Evolutionary conservation across 2,329 filamentous ascomycete genomes (phyloP).

Genomic region (Trichoderma sp.): DNA sequence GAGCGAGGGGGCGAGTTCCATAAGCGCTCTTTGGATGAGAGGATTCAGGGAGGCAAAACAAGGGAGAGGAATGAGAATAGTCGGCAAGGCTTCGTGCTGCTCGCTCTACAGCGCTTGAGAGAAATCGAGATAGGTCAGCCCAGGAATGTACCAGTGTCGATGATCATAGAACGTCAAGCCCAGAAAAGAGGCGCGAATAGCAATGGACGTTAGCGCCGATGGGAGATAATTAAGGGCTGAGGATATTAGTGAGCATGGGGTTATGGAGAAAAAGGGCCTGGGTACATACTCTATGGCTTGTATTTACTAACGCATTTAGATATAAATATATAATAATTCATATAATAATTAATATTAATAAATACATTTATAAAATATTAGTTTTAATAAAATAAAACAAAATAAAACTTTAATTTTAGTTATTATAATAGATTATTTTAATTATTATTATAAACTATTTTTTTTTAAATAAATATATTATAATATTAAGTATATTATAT

Average conservation of each 20-base stretch:
- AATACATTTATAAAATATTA: no score
- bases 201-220: constrained; percentile 14
- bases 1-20: constrained; percentile 27
- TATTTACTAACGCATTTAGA: background rate
- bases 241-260: constrained; percentile 11
- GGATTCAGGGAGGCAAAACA: constrained; percentile 9
- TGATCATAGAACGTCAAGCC: constrained; percentile 8
- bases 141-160: constrained; percentile 1
- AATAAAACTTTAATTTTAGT: no score
- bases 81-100: background rate
- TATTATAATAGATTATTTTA: background rate
- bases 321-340: background rate
- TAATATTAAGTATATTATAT: no score
- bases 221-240: constrained; percentile 18
- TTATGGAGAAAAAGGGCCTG: background rate
- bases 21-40: constrained; percentile 18
- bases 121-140: constrained; percentile 1
- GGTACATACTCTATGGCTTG: background rate
- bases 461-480: no score
- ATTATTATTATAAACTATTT: no score
- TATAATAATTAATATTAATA: background rate
- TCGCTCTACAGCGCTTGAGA: background rate
- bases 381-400: no score
- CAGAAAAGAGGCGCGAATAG: constrained; percentile 8
- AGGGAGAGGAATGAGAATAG: constrained; percentile 10